A percentile compares a stretch with the other conserved stretches of the same genome.
Evolutionary conservation across 805 yeast genomes (phyloP).

Genomic region (Debaryomyces tyrocola): DNA sequence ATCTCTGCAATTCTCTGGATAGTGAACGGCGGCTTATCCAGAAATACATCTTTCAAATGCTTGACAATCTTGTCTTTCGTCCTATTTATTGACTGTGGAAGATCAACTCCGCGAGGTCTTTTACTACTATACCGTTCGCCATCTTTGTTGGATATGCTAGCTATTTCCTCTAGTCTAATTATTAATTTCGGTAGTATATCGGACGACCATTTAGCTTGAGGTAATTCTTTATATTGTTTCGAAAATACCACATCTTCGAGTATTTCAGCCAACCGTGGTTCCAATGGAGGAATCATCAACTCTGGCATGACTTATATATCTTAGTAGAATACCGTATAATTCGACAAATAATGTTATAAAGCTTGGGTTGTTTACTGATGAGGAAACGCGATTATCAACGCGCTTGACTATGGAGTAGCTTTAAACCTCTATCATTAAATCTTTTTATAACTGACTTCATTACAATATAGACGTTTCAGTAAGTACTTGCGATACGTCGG

Average conservation of each 20-base stretch:
- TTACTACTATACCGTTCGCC: conserved; percentile 10
- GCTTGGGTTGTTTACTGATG: no score
- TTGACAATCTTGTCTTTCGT: conserved; percentile 27
- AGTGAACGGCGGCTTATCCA: conserved; percentile 48
- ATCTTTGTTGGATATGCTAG: conserved; percentile 3
- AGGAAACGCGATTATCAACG: no score
- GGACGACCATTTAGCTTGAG: conserved; percentile 8
- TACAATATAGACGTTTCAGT: no score
- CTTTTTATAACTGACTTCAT: no score
- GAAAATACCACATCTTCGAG: conserved; percentile 1
- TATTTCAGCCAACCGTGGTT: background rate
- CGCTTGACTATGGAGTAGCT: no score
- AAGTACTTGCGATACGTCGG: no score
- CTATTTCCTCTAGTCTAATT: conserved; percentile 6
- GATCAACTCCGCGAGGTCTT: conserved; percentile 10
- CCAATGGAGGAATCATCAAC: conserved; percentile 4
- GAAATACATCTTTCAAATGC: conserved; percentile 28
- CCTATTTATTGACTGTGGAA: background rate
- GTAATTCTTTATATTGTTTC: conserved; percentile 1
- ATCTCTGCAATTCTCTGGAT: conserved; percentile 48
- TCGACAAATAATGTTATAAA: no score
- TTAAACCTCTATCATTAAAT: no score
- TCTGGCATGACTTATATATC: background rate
- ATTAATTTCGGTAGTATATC: conserved; percentile 10
- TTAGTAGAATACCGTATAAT: no score